Evolutionary conservation across 225 moss, liverwort and hornwort species (phyloP), one percentile per base, ranked within the genome.

Genomic region (Antitrichia curtipendula): DNA sequence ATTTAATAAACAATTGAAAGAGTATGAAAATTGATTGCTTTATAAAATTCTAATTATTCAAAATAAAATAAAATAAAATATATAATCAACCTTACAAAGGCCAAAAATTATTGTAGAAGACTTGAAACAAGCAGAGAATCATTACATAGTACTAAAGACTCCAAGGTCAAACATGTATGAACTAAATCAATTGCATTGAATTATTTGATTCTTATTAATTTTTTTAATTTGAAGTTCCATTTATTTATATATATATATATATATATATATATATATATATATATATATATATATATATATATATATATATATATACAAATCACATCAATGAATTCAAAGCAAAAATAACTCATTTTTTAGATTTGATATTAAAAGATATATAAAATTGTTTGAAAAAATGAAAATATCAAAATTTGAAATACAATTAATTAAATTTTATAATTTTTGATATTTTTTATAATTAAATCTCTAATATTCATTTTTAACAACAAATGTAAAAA

Each of bases 401-500:
- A 32, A 75, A 32, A 32, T 13, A 32, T 2, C 11, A 75, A 50
- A 29, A 50, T 21, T 0, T 14, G 1, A 75, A 53, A 36, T 36
- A 8, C 6, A 13, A 36, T 52, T 13, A 52, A 34, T 34, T 0
- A 7, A n/a, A 31, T 12, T 49, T 20, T 7, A 20, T 12, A 32
- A 12, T 27, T 31, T 11, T 13, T 21, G 1, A 12, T 36, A 0
- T 56, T 16, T 36, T 24, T 54, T 0, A 13, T 2, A 36, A 54
- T 1, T 24, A 16, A 24, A 23, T 24, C 4, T n/a, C 36, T 9
- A 14, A 36, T 76, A 9, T 23, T 2, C 23, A 22, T 21, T 34
- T 75, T 15, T 34, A 18, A 3, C 10, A 38, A 17, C 11, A 40
- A 40, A 4, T 17, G 2, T 7, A 27, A 10, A 21, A 38, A 27